Evolutionary conservation across 2,329 filamentous ascomycete genomes (phyloP), one percentile per base, ranked within the genome.

Genomic region (Ophiosphaerella herpotricha): DNA sequence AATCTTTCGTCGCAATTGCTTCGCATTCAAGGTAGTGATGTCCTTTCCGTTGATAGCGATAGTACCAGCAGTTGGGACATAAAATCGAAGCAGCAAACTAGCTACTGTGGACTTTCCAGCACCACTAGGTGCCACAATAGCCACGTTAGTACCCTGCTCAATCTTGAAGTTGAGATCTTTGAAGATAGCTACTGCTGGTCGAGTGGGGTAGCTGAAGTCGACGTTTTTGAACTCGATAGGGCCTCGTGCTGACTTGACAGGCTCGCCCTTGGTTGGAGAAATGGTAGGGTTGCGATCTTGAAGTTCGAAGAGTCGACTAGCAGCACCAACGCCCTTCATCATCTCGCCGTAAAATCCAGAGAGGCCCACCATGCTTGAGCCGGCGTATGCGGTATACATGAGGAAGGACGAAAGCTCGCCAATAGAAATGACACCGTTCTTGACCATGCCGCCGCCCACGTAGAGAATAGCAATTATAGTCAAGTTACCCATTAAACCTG

Each of bases 321-420:
- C 94, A 36, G 94, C 94, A 65, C 95, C 94, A 4, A 96, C 93
- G 36, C 95, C 95, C 74, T 99, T 99, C 94, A 99, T 99, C 54
- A 99, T 81, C 71, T 99, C 94, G 0, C 92, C 96, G 75, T 97
- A 99, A 76, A 99, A 99, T 48, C 90, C 91, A 4, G 91, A 96
- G 1, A 99, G 80, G 4, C 94, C 94, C 62, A 97, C 96, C 57
- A 99, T 83, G 74, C 90, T 96, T 41, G 90, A 94, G 14, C 85
- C 85, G 45, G 85, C 85, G 62, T 87, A 97, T 3, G 90, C 93
- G 3, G 92, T 96, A 74, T 97, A 99, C 93, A 99, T 97, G 77
- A 99, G 83, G 75, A 99, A 99, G 0, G 91, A 96, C 1, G 94
- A 95, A 37, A 99, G 77, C 59, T 99, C 93, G 62, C 94, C 94